Conservation (phyloP, 179 eudicot species). For the Nepenthes alata region DNA sequence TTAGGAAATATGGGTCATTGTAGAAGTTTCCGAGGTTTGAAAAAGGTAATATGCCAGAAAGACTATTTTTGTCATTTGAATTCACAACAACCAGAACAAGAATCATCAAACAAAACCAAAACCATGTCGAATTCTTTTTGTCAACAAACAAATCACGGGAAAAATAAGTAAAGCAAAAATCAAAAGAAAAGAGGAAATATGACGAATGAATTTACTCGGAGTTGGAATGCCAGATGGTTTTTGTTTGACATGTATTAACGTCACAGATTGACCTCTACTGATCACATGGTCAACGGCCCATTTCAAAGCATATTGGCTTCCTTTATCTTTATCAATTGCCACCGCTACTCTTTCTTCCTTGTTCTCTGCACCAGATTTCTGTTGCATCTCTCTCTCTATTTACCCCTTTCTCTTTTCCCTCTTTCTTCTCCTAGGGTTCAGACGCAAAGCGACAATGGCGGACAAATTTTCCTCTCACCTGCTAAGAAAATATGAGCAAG, state of each 20-base stretch:
- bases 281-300: constrained; percentile 38
- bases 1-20: background rate
- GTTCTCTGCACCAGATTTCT: background rate
- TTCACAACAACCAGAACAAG: too few relatives aligned
- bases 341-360: constrained; percentile 8
- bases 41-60: too few relatives aligned
- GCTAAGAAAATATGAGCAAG: too few relatives aligned
- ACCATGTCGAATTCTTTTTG: background rate
- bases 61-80: too few relatives aligned
- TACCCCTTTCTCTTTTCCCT: background rate
- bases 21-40: too few relatives aligned
- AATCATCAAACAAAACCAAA: too few relatives aligned
- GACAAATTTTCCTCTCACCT: too few relatives aligned
- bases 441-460: too few relatives aligned
- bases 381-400: background rate
- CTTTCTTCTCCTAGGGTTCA: background rate
- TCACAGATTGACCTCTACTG: constrained; percentile 27
- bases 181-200: background rate
- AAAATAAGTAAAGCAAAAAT: background rate
- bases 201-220: constrained; percentile 4
- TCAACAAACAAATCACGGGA: background rate
- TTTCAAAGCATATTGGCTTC: constrained; percentile 36
- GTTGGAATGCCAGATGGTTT: constrained; percentile 6
- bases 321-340: constrained; percentile 39
- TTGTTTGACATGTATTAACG: constrained; percentile 26